Evolutionary conservation across 352 stramenopile species (phyloP).

Genomic region (Elongisporangium prolatum): DNA sequence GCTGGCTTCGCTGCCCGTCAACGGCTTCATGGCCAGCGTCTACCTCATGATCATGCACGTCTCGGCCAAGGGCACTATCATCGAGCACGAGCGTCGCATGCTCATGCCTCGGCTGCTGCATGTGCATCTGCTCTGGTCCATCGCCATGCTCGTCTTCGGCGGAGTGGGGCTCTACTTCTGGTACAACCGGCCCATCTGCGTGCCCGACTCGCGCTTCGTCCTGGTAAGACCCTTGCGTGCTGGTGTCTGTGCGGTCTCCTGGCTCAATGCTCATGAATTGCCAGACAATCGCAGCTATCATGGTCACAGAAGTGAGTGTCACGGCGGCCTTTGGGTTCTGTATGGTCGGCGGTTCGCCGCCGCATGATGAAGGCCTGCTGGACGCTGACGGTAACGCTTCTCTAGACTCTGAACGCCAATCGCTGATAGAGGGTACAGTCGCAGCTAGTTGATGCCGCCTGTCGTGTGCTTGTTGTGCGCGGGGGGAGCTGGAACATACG

Average conservation of each 20-base stretch:
- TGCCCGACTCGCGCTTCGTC: conserved; percentile 69
- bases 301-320: conserved; percentile 71
- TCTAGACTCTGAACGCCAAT: conserved; percentile 68
- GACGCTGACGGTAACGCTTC: conserved; percentile 59
- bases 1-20: conserved; percentile 50
- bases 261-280: neutral
- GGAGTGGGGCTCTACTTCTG: conserved; percentile 54
- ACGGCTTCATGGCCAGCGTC: conserved; percentile 80
- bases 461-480: conserved; percentile 5
- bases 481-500: neutral
- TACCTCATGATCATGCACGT: conserved; percentile 86
- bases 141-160: conserved; percentile 60
- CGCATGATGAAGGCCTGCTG: conserved; percentile 21
- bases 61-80: conserved; percentile 78
- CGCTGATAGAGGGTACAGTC: conserved; percentile 67
- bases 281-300: conserved; percentile 45
- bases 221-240: conserved; percentile 32
- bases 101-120: conserved; percentile 81
- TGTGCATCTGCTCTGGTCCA: conserved; percentile 70
- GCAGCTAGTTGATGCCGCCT: conserved; percentile 8
- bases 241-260: neutral
- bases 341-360: conserved; percentile 41
- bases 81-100: conserved; percentile 82
- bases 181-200: conserved; percentile 68
- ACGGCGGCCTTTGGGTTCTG: conserved; percentile 68